These are phyloP conservation scores for Eimeria acervulina DNA, from an alignment of 169 alveolate species.

Conservation along the genomic window DNA sequence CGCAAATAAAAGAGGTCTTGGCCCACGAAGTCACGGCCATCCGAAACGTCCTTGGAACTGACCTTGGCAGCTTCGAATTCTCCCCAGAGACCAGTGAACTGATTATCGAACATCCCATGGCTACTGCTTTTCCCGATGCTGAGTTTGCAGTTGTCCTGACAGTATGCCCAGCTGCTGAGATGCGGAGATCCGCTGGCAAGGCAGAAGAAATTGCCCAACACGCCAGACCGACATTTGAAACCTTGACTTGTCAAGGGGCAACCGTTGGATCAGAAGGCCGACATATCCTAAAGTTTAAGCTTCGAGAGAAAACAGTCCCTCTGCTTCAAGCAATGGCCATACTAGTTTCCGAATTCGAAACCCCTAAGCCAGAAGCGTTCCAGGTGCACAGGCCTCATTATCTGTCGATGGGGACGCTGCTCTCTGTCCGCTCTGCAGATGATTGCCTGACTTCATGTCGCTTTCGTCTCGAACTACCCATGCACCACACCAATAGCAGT, in stretches of 20 bases:
- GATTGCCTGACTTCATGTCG: background rate
- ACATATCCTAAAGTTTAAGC: slow-evolving; percentile 9
- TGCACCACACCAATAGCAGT: background rate
- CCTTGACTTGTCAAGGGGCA: slow-evolving; percentile 31
- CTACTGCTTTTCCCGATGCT: slow-evolving; percentile 70
- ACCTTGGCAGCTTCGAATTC: slow-evolving; percentile 51
- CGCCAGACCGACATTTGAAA: background rate
- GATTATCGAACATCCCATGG: slow-evolving; percentile 60
- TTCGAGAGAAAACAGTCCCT: background rate
- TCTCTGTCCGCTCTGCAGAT: background rate
- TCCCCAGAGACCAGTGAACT: slow-evolving; percentile 60
- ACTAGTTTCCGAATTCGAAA: background rate
- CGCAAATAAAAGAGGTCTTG: slow-evolving; percentile 69
- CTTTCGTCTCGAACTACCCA: background rate
- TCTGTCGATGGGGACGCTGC: background rate
- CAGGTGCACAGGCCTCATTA: background rate
- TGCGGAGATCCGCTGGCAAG: slow-evolving; percentile 39
- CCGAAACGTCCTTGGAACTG: slow-evolving; percentile 26
- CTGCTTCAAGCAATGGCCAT: slow-evolving; percentile 10
- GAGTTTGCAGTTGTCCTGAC: slow-evolving; percentile 37
- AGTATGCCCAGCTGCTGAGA: slow-evolving; percentile 7
- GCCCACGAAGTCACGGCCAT: slow-evolving; percentile 63
- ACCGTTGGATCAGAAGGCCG: slow-evolving; percentile 48
- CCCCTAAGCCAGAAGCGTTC: slow-evolving; percentile 41
- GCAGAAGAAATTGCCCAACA: slow-evolving; percentile 26